A percentile compares a stretch with the other conserved stretches of the same genome.
Evolutionary conservation across 352 stramenopile species (phyloP).

Genomic region (Phytophthora syringae): DNA sequence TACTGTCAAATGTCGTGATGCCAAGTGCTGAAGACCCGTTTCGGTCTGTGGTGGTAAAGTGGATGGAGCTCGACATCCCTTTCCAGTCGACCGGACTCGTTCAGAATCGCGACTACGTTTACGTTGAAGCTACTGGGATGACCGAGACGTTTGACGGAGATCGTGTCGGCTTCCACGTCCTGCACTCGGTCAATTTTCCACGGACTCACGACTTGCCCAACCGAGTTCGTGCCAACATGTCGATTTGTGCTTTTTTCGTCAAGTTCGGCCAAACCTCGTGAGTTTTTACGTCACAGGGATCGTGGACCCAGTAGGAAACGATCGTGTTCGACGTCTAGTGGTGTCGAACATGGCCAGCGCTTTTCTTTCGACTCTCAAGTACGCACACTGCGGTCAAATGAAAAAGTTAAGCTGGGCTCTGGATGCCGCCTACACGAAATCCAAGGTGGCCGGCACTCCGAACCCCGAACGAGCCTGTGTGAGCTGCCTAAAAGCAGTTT

Average conservation of each 20-base stretch:
- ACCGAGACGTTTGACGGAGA: slow-evolving; percentile 13
- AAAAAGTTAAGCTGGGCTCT: slow-evolving; percentile 11
- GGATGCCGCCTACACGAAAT: background rate
- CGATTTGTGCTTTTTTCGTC: slow-evolving; percentile 7
- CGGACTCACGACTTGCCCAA: slow-evolving; percentile 16
- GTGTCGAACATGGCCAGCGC: slow-evolving; percentile 9
- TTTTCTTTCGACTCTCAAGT: slow-evolving; percentile 13
- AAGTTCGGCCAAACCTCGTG: slow-evolving; percentile 10
- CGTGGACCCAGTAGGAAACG: slow-evolving; percentile 13
- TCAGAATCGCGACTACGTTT: slow-evolving; percentile 35
- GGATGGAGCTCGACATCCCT: slow-evolving; percentile 42
- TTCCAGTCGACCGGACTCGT: slow-evolving; percentile 21
- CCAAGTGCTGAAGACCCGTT: slow-evolving; percentile 28
- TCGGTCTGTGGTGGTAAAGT: slow-evolving; percentile 37
- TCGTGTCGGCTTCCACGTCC: slow-evolving; percentile 18
- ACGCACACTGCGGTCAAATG: slow-evolving; percentile 18
- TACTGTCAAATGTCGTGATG: slow-evolving; percentile 28
- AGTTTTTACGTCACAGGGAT: slow-evolving; percentile 15
- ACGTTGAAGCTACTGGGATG: slow-evolving; percentile 25
- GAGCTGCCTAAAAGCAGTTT: slow-evolving; percentile 2
- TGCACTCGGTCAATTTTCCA: slow-evolving; percentile 31
- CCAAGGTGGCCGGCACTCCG: background rate
- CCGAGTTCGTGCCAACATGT: slow-evolving; percentile 17
- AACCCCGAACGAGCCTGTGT: background rate
- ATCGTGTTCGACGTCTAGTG: slow-evolving; percentile 8